These are phyloP conservation scores for Tulasnella sp. DNA, from an alignment of 768 basidiomycete genomes.

Conservation along the genomic window DNA sequence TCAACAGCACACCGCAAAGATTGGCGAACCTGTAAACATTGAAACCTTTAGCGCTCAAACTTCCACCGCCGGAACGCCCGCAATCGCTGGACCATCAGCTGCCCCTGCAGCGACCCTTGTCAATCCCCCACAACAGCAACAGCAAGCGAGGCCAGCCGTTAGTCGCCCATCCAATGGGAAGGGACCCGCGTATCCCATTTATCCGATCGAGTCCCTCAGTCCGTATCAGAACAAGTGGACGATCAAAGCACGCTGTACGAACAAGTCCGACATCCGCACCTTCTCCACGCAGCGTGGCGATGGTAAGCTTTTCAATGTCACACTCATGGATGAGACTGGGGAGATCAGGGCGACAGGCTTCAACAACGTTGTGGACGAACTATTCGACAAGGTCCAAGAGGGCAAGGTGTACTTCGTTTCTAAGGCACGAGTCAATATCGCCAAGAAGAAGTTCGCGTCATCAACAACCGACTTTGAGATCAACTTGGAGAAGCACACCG, in stretches of 20 bases:
- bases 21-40: conserved; percentile 50
- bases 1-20: conserved; percentile 48
- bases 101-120: conserved; percentile 24
- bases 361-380: conserved; percentile 70
- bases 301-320: conserved; percentile 88
- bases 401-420: conserved; percentile 89
- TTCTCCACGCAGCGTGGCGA: conserved; percentile 87
- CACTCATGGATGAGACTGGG: conserved; percentile 89
- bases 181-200: conserved; percentile 27
- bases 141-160: background rate
- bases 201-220: conserved; percentile 88
- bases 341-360: conserved; percentile 88
- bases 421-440: conserved; percentile 83
- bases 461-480: conserved; percentile 90
- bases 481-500: conserved; percentile 69
- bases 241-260: conserved; percentile 86
- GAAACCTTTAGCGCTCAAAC: conserved; percentile 27
- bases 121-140: background rate
- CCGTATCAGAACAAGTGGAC: conserved; percentile 99
- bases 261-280: conserved; percentile 80
- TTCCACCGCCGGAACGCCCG: conserved; percentile 23
- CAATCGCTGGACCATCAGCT: conserved; percentile 26
- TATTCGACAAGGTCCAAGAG: conserved; percentile 79
- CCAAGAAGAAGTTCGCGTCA: conserved; percentile 93
- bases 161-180: conserved; percentile 1